Conservation (phyloP, 805 yeast species). For the Candida railenensis region DNA sequence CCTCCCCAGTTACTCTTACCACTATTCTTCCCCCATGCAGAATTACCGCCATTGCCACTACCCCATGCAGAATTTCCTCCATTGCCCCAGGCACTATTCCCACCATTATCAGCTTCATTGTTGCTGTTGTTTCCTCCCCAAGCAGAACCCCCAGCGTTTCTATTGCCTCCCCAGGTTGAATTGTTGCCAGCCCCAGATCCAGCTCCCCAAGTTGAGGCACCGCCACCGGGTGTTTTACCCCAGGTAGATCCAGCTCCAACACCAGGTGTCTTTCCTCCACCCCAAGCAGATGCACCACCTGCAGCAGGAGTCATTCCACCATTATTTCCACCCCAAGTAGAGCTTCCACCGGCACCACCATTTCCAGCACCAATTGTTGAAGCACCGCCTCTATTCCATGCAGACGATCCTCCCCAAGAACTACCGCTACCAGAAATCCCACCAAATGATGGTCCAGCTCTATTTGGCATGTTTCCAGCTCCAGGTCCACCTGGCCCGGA, state of each 20-base stretch:
- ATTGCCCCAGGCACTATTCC: slow-evolving; percentile 28
- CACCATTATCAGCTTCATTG: slow-evolving; percentile 16
- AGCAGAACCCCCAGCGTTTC: slow-evolving; percentile 33
- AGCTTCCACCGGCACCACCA: slow-evolving; percentile 42
- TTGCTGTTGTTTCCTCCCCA: slow-evolving; percentile 49
- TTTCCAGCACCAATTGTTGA: slow-evolving; percentile 37
- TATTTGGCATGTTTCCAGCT: slow-evolving; percentile 8
- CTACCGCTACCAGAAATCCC: slow-evolving; percentile 32
- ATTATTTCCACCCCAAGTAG: slow-evolving; percentile 45
- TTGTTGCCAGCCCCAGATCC: slow-evolving; percentile 30
- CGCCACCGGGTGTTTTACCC: slow-evolving; percentile 12
- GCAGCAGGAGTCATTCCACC: slow-evolving; percentile 25
- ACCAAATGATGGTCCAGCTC: slow-evolving; percentile 18
- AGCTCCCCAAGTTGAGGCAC: slow-evolving; percentile 26
- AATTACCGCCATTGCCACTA: slow-evolving; percentile 27
- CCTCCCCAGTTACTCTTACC: slow-evolving; percentile 14
- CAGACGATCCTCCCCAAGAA: slow-evolving; percentile 12
- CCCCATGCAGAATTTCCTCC: slow-evolving; percentile 25
- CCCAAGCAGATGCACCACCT: slow-evolving; percentile 29
- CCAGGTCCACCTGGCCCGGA: slow-evolving; percentile 23
- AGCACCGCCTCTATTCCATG: slow-evolving; percentile 15
- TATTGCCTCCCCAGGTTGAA: slow-evolving; percentile 25
- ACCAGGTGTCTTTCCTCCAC: slow-evolving; percentile 30
- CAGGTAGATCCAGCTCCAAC: slow-evolving; percentile 12
- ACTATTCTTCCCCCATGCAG: slow-evolving; percentile 17